A percentile compares a stretch with the other conserved stretches of the same genome.
These are phyloP conservation scores for Saccharum hybrid DNA, from an alignment of 202 grass and related monocot genomes.

Conservation along the genomic window DNA sequence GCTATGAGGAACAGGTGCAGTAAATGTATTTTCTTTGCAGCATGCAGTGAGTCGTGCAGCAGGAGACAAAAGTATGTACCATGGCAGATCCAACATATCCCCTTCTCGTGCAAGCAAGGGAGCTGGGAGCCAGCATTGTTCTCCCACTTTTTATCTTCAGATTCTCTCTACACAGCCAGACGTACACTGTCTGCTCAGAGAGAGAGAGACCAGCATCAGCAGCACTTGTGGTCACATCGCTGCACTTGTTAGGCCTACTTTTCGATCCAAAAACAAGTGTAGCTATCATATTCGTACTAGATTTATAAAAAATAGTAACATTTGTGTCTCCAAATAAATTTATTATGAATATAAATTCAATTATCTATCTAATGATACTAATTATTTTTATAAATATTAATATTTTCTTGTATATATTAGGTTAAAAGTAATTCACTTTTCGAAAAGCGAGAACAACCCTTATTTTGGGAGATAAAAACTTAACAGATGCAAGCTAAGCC, in stretches of 20 bases:
- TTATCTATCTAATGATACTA: too few species aligned
- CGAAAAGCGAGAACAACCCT: too few species aligned
- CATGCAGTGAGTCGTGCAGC: slow-evolving; percentile 10
- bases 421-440: too few species aligned
- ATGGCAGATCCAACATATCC: slow-evolving; percentile 44
- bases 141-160: slow-evolving; percentile 37
- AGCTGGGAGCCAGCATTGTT: slow-evolving; percentile 49
- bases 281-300: too few species aligned
- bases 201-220: not conserved
- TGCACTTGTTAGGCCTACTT: slow-evolving; percentile 38
- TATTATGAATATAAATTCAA: too few species aligned
- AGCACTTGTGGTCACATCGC: slow-evolving; percentile 57
- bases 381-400: too few species aligned
- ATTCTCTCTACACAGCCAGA: slow-evolving; percentile 38
- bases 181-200: slow-evolving; percentile 28
- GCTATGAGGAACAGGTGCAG: slow-evolving; percentile 31
- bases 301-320: too few species aligned
- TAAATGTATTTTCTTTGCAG: slow-evolving; percentile 41
- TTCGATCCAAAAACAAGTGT: too few species aligned
- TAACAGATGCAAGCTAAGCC: slow-evolving; percentile 57
- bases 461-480: too few species aligned
- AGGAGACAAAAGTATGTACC: slow-evolving; percentile 54
- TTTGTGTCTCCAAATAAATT: too few species aligned
- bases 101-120: slow-evolving; percentile 59
- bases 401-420: too few species aligned